Conservation (phyloP, 2,329 filamentous ascomycete genomes). For the Stromatinia cepivora region DNA sequence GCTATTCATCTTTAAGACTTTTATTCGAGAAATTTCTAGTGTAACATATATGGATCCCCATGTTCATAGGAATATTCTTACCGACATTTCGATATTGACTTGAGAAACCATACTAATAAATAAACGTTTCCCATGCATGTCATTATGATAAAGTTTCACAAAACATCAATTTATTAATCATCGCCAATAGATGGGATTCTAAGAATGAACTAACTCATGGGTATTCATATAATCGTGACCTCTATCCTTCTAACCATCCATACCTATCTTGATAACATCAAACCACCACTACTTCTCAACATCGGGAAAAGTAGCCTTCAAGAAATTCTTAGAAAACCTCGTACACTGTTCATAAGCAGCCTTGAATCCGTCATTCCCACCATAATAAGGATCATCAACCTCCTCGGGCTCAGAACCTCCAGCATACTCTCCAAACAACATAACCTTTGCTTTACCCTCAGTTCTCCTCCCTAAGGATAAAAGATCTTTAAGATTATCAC, state of each 20-base stretch:
- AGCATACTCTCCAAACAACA: slow-evolving; percentile 82
- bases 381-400: slow-evolving; percentile 90
- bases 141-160: not conserved
- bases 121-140: not conserved
- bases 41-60: not conserved
- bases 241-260: not conserved
- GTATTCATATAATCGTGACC: slow-evolving; percentile 15
- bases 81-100: not conserved
- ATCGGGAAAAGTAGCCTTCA: slow-evolving; percentile 37
- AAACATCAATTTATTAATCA: not conserved
- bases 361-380: slow-evolving; percentile 77
- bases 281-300: slow-evolving; percentile 29
- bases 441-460: slow-evolving; percentile 63
- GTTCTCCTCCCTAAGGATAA: slow-evolving; percentile 56
- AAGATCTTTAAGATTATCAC: slow-evolving; percentile 73
- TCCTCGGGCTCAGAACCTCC: slow-evolving; percentile 57
- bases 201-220: not conserved
- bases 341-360: slow-evolving; percentile 82
- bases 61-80: not conserved
- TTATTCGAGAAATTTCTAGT: not conserved
- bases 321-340: slow-evolving; percentile 67
- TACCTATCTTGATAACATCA: not conserved
- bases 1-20: not conserved
- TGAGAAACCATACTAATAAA: not conserved
- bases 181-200: not conserved